phyloP scores from a whole-genome alignment of 2,329 filamentous ascomycete genomes.

The Talaromyces sp. region DNA sequence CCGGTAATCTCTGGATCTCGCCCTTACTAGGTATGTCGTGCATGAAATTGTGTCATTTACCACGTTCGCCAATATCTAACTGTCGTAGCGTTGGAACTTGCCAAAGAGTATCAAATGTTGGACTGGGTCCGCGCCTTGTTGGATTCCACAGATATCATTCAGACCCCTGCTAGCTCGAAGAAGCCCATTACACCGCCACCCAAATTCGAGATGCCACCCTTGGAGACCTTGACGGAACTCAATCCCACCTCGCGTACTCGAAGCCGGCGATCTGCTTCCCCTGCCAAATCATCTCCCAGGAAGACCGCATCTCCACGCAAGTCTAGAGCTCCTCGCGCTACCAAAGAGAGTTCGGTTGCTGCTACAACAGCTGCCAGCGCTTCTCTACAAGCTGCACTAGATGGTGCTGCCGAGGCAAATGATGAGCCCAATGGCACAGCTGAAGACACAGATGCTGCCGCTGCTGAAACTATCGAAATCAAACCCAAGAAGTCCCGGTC shows the following conservation, averaged over 20 bases:
- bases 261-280: slow-evolving; percentile 58
- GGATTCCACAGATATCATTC: slow-evolving; percentile 75
- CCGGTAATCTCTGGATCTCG: slow-evolving; percentile 94
- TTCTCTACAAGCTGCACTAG: slow-evolving; percentile 47
- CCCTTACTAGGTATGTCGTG: slow-evolving; percentile 61
- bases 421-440: slow-evolving; percentile 26
- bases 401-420: slow-evolving; percentile 32
- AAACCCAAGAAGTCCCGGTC: slow-evolving; percentile 18
- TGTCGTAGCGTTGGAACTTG: slow-evolving; percentile 68
- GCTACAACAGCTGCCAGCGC: slow-evolving; percentile 49
- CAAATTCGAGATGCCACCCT: slow-evolving; percentile 61
- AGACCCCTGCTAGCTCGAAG: slow-evolving; percentile 62
- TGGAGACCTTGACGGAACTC: slow-evolving; percentile 10
- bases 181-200: slow-evolving; percentile 80
- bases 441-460: slow-evolving; percentile 28
- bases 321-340: slow-evolving; percentile 47
- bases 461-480: slow-evolving; percentile 21
- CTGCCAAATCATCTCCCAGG: slow-evolving; percentile 55
- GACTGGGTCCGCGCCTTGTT: slow-evolving; percentile 91
- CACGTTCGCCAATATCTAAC: slow-evolving; percentile 18
- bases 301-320: slow-evolving; percentile 53
- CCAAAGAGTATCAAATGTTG: slow-evolving; percentile 79
- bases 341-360: slow-evolving; percentile 49
- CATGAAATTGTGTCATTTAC: background rate
- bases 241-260: slow-evolving; percentile 43